Percentiles rank a stretch among this genome's conserved stretches.
phyloP scores from a whole-genome alignment of 768 basidiomycete genomes.

The Hericium erinaceus region DNA sequence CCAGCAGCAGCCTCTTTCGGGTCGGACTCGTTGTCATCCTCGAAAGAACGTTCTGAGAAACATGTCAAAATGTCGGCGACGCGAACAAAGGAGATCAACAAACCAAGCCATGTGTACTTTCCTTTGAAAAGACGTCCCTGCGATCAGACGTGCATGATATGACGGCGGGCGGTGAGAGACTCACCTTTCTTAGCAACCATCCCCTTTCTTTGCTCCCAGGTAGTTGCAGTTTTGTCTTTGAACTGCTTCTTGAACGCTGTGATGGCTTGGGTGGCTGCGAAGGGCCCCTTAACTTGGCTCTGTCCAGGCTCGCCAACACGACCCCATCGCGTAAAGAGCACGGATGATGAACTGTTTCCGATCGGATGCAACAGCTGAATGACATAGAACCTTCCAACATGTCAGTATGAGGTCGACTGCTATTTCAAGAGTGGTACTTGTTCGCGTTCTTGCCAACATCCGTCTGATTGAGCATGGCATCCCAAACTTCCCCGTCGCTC shows the following conservation, averaged over 20 bases:
- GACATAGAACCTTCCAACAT: constrained; percentile 40
- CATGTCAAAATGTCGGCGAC: neutral
- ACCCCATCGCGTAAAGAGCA: constrained; percentile 50
- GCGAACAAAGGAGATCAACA: constrained; percentile 2
- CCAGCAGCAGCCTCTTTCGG: constrained; percentile 15
- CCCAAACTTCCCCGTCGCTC: constrained; percentile 37
- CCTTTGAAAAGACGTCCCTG: constrained; percentile 24
- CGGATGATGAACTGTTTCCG: constrained; percentile 25
- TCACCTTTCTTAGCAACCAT: constrained; percentile 44
- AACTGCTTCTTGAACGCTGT: constrained; percentile 55
- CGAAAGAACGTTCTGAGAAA: constrained; percentile 39
- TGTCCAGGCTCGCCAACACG: constrained; percentile 50
- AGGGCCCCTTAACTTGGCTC: constrained; percentile 46
- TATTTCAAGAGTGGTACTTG: constrained; percentile 28
- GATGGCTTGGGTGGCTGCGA: constrained; percentile 28
- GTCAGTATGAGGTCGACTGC: neutral
- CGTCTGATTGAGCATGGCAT: constrained; percentile 57
- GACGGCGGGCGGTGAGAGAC: neutral
- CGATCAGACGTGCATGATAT: neutral
- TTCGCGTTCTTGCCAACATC: constrained; percentile 40
- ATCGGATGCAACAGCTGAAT: constrained; percentile 46
- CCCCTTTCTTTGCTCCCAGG: constrained; percentile 41
- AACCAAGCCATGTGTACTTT: constrained; percentile 55
- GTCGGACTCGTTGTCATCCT: constrained; percentile 35
- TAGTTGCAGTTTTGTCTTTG: constrained; percentile 38